Evolutionary conservation across 208 protist genomes (phyloP), one percentile per base, ranked within the genome.

Genomic region (Vickermania ingenoplastis): DNA sequence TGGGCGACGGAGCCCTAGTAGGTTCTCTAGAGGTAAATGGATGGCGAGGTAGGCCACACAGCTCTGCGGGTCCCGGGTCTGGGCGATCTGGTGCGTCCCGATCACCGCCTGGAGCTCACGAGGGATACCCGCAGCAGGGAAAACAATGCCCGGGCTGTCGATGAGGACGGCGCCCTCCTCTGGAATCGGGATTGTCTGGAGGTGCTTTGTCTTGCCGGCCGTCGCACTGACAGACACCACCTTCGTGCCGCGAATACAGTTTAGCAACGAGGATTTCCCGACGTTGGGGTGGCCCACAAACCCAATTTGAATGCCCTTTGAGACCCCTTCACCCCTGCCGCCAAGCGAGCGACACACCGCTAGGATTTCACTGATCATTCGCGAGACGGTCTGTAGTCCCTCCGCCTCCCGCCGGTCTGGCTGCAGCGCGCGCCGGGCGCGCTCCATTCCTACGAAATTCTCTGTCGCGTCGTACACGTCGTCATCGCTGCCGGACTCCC

Each of bases 201-300:
- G 63, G 58, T 98, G 94, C 61, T 99, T 99, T 21, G 97, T 99
- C 73, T 99, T 97, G 0, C 97, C 97, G 2, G 97, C 89, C 14
- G 94, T 98, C 17, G 77, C 63, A 53, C 83, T 96, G n/a, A 94
- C 84, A 17, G 81, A 94, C 14, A 97, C 95, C 7, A 98, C 96
- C 62, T 97, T 98, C 25, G 85, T 92, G 28, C 94, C 96, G 30
- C 95, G 81, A 31, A 99, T 79, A 67, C 81, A 95, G 77, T 99
- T 99, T 21, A 99, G 79, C 49, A 99, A 61, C 36, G 86, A 94
- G 4, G 85, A 96, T 75, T 99, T 99, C 36, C 97, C 97, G 1
- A 97, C 96, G 72, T 96, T 96, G 1, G 92, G 92, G 60, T 92
- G 79, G n/a, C 92, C 92, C 5, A 97, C 69, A 41, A 95, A 69